A percentile compares a stretch with the other conserved stretches of the same genome.
Conservation (phyloP, 2,329 filamentous ascomycete genomes). For the Hypoxylon sp. region DNA sequence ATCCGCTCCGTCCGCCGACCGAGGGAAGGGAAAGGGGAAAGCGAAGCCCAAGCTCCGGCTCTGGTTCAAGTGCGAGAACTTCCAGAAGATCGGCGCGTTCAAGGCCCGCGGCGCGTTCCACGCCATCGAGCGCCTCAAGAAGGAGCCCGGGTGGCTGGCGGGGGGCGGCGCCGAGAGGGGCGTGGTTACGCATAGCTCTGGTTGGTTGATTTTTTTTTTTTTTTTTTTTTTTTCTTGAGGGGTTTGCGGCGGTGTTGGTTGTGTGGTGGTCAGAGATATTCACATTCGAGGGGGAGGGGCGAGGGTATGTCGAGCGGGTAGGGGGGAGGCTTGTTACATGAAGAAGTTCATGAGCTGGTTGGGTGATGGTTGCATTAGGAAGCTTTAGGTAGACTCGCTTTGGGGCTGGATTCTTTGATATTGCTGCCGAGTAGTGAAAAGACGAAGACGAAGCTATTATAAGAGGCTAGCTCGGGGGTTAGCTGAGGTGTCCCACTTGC, state of each 20-base stretch:
- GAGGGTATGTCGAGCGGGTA: too few species aligned
- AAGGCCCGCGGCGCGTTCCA: conserved; percentile 93
- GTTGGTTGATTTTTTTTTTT: conserved; percentile 58
- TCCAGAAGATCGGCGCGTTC: conserved; percentile 91
- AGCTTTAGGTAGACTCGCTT: too few species aligned
- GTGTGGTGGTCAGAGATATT: too few species aligned
- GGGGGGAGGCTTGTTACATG: background rate
- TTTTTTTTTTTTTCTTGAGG: conserved; percentile 10
- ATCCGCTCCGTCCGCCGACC: conserved; percentile 71
- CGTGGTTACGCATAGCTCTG: conserved; percentile 90
- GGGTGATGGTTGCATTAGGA: too few species aligned
- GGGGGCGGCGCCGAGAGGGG: conserved; percentile 71
- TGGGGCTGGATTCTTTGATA: too few species aligned
- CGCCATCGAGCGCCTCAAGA: conserved; percentile 77
- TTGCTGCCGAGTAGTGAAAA: too few species aligned
- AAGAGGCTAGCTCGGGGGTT: background rate
- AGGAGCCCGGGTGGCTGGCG: conserved; percentile 70
- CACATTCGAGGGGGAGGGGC: too few species aligned
- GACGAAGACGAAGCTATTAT: background rate
- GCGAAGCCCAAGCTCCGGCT: conserved; percentile 76
- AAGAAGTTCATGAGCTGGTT: too few species aligned
- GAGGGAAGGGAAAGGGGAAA: conserved; percentile 41
- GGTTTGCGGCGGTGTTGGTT: background rate
- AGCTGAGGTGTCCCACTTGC: too few species aligned
- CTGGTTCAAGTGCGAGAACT: conserved; percentile 97